Conservation (phyloP, 495 filamentous ascomycete species). For the Parachaetomium inaequale region DNA sequence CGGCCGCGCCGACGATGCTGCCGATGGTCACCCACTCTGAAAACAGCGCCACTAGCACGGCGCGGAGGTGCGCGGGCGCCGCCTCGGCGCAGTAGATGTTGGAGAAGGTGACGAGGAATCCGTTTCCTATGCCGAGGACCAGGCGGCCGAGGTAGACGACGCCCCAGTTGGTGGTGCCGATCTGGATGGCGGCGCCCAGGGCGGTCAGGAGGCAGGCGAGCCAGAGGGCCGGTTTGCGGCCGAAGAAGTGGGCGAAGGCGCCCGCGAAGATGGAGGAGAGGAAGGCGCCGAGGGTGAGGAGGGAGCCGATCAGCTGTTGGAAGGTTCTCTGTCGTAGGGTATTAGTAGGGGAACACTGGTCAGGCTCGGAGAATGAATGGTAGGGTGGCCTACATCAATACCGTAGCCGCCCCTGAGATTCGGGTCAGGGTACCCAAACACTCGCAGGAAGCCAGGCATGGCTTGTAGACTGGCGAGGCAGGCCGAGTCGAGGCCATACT, state of each 20-base stretch:
- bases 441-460: slow-evolving; percentile 56
- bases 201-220: slow-evolving; percentile 44
- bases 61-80: slow-evolving; percentile 36
- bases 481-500: slow-evolving; percentile 60
- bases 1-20: slow-evolving; percentile 47
- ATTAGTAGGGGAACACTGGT: not conserved
- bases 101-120: slow-evolving; percentile 52
- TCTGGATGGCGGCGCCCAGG: slow-evolving; percentile 47
- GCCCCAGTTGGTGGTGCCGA: slow-evolving; percentile 41
- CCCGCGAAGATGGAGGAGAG: slow-evolving; percentile 52
- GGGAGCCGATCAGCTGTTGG: slow-evolving; percentile 53
- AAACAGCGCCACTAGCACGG: slow-evolving; percentile 40
- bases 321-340: slow-evolving; percentile 30
- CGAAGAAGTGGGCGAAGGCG: slow-evolving; percentile 46
- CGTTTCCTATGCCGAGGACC: slow-evolving; percentile 50
- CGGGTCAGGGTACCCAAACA: slow-evolving; percentile 29
- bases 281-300: slow-evolving; percentile 58
- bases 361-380: not conserved
- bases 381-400: slow-evolving; percentile 11
- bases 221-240: slow-evolving; percentile 50
- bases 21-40: slow-evolving; percentile 47
- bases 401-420: slow-evolving; percentile 20
- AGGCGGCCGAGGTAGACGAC: slow-evolving; percentile 50
- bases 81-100: slow-evolving; percentile 48
- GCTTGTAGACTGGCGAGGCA: slow-evolving; percentile 57